Evolutionary conservation across 208 protist genomes (phyloP), one percentile per base, ranked within the genome.

Genomic region (Angomonas deanei): DNA sequence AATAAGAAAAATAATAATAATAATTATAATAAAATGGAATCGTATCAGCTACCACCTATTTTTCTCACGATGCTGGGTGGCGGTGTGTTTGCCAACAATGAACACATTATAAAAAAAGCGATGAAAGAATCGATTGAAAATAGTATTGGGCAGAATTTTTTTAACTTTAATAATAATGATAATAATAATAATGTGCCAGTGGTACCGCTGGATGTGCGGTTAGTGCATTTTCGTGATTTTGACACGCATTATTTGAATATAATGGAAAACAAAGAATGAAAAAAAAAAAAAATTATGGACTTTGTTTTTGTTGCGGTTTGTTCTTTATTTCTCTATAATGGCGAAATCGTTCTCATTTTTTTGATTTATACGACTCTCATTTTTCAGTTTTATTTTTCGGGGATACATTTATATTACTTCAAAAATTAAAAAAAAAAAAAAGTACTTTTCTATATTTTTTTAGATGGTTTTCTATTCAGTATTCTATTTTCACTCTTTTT

Each of bases 131-230:
- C 11, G 8, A 42, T 42, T 42, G 15, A 42, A 42, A 15, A 42
- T 8, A 42, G 36, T 42, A 42, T 42, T n/a, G 36, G 36, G 15
- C 8, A 15, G 15, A 15, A 42, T 15, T 42, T 42, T 42, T 42
- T n/a, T 42, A 42, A 42, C 15, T 15, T n/a, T 42, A 42, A 42
- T 42, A 42, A 42, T 42, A 42, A 42, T n/a, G 36, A 53, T 61
- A 67, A 30, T n/a, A 15, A 42, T n/a, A 15, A 15, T n/a, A 8
- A n/a, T 42, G 36, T 42, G 36, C n/a, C n/a, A n/a, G 26, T 38
- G 5, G 67, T 72, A 42, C 67, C 60, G 21, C 3, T 72, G 47
- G 23, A 66, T 49, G 34, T 72, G 15, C 47, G 36, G 6, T 49
- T 72, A 21, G 67, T 67, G 8, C 47, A 60, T 26, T 67, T 52